These are phyloP conservation scores for Eucalyptus regnans DNA, from an alignment of 345 rosid species.

Conservation along the genomic window DNA sequence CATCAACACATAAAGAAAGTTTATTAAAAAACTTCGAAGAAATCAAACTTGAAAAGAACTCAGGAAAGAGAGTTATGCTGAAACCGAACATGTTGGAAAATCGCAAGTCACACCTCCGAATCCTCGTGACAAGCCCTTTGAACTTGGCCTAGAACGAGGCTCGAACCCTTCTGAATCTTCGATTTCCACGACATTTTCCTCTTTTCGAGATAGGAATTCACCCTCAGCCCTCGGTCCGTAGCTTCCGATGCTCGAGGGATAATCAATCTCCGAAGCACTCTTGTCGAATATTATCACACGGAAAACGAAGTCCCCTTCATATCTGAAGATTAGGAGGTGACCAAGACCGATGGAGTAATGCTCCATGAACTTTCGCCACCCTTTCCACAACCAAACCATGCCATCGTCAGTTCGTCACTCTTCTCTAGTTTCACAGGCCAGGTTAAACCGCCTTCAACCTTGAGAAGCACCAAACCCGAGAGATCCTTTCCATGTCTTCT, in stretches of 20 bases:
- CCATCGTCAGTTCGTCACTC: neutral
- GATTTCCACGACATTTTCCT: neutral
- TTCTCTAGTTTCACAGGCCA: neutral
- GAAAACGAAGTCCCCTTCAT: neutral
- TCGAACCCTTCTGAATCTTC: neutral
- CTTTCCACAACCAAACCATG: neutral
- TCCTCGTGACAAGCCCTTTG: neutral
- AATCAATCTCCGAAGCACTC: neutral
- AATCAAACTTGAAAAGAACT: neutral
- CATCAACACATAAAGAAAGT: neutral
- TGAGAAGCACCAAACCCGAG: neutral
- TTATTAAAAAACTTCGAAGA: neutral
- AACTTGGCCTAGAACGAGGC: neutral
- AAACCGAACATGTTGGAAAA: neutral
- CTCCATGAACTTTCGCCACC: neutral
- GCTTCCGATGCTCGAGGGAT: neutral
- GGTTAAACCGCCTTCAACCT: neutral
- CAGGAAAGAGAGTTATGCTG: neutral
- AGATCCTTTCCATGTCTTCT: neutral
- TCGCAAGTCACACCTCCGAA: neutral
- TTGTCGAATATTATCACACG: neutral
- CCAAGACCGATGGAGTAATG: neutral
- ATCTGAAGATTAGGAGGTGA: neutral
- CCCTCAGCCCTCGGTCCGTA: neutral
- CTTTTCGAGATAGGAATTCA: neutral